phyloP scores from a whole-genome alignment of 2,329 filamentous ascomycete species.

The Pseudogymnoascus sp. region DNA sequence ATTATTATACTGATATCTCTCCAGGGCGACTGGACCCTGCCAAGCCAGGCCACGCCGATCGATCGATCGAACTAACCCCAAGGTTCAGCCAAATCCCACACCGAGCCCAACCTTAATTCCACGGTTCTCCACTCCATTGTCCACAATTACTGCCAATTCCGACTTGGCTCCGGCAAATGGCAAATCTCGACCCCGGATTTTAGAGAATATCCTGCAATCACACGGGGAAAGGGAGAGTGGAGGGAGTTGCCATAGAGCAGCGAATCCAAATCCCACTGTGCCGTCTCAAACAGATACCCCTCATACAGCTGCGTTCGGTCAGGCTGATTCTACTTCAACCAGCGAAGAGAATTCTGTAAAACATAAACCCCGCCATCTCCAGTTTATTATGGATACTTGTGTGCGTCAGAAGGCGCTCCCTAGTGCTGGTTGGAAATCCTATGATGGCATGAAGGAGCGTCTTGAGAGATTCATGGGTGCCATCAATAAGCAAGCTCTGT shows the following conservation, averaged over 20 bases:
- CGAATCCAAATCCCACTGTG: neutral
- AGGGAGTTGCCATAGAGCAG: neutral
- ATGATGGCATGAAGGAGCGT: neutral
- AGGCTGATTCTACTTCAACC: neutral
- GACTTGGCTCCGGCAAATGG: neutral
- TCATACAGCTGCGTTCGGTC: neutral
- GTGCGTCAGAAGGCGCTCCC: neutral
- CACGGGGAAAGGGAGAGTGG: neutral
- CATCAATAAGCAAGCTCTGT: neutral
- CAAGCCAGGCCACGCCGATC: neutral
- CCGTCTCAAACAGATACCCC: neutral
- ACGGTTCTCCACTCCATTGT: neutral
- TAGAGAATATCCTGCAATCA: neutral
- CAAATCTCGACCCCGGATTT: neutral
- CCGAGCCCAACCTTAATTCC: neutral
- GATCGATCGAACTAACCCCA: neutral
- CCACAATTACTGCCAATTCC: neutral
- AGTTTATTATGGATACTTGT: neutral
- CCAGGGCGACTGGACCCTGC: neutral
- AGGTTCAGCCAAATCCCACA: neutral
- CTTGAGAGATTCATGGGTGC: neutral
- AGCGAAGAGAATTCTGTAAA: neutral
- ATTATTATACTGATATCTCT: neutral
- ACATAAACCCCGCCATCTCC: neutral
- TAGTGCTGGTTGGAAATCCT: neutral